Evolutionary conservation across 2,329 filamentous ascomycete species (phyloP).

Genomic region (Nothophoma quercina): DNA sequence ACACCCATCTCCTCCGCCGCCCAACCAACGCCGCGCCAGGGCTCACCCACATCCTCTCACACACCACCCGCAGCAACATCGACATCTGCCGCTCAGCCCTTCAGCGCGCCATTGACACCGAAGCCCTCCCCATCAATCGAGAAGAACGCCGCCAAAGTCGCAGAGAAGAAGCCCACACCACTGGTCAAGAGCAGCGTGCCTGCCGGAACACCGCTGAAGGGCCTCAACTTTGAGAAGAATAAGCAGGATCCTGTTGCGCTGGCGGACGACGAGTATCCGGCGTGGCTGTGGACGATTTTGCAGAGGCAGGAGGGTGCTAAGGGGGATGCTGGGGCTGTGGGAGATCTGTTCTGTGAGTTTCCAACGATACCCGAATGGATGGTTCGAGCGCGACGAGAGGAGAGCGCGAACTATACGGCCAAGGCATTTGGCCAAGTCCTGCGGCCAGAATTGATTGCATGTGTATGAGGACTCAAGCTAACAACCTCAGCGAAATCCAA

Average conservation of each 20-base stretch:
- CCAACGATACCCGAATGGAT: too few species aligned
- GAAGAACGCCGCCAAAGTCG: conserved; percentile 32
- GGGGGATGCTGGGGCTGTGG: conserved; percentile 63
- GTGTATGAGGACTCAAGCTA: too few species aligned
- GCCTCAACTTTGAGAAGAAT: conserved; percentile 80
- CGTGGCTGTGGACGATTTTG: conserved; percentile 80
- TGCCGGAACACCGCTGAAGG: conserved; percentile 74
- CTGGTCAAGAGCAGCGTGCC: conserved; percentile 60
- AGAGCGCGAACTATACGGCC: too few species aligned
- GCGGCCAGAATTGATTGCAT: too few species aligned
- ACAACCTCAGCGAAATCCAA: conserved; percentile 69
- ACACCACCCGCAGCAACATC: conserved; percentile 53
- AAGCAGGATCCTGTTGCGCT: conserved; percentile 75
- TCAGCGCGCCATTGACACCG: conserved; percentile 51
- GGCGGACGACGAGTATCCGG: conserved; percentile 78
- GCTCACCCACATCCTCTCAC: conserved; percentile 26
- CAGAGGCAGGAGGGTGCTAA: conserved; percentile 65
- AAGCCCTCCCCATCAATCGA: conserved; percentile 31
- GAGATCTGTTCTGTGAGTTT: conserved; percentile 80
- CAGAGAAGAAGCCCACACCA: conserved; percentile 40
- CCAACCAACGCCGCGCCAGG: conserved; percentile 38
- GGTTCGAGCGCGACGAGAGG: too few species aligned
- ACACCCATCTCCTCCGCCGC: conserved; percentile 39
- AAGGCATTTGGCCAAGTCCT: too few species aligned
- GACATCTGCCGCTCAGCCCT: conserved; percentile 56